Conservation (phyloP, 192 early-diverging fungal genomes). For the Coemansia aciculifera region DNA sequence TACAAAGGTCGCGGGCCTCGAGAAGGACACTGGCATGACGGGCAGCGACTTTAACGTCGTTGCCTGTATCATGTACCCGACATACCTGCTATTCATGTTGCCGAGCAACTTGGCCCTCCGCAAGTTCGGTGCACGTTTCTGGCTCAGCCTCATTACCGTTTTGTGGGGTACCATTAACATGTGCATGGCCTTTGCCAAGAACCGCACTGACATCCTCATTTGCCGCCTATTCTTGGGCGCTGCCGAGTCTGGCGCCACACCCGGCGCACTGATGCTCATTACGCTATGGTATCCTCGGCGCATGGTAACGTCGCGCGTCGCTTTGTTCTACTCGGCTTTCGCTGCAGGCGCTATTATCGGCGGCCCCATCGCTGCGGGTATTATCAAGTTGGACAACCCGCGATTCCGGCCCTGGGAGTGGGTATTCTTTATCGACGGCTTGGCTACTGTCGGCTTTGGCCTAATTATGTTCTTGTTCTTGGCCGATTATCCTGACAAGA, state of each 20-base stretch:
- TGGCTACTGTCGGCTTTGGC: slow-evolving; percentile 38
- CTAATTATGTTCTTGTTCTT: slow-evolving; percentile 34
- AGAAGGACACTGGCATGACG: slow-evolving; percentile 24
- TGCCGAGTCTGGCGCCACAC: slow-evolving; percentile 46
- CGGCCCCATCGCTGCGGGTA: slow-evolving; percentile 45
- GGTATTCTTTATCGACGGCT: slow-evolving; percentile 52
- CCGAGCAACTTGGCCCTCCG: slow-evolving; percentile 49
- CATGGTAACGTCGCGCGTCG: slow-evolving; percentile 45
- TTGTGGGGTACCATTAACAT: slow-evolving; percentile 53
- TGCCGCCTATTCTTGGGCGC: slow-evolving; percentile 50
- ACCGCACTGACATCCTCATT: slow-evolving; percentile 34
- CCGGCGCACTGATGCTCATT: slow-evolving; percentile 47
- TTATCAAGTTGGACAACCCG: slow-evolving; percentile 38
- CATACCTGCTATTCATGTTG: slow-evolving; percentile 44
- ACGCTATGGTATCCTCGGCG: slow-evolving; percentile 50
- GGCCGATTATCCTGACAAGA: slow-evolving; percentile 44
- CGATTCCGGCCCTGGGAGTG: slow-evolving; percentile 41
- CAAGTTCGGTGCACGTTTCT: slow-evolving; percentile 43
- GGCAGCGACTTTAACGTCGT: slow-evolving; percentile 51
- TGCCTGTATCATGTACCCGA: slow-evolving; percentile 50
- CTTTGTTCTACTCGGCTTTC: slow-evolving; percentile 48
- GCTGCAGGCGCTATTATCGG: slow-evolving; percentile 41
- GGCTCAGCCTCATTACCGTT: slow-evolving; percentile 49
- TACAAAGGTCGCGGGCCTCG: slow-evolving; percentile 38
- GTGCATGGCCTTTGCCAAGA: slow-evolving; percentile 54